These are phyloP conservation scores for Mortierella hygrophila DNA, from an alignment of 192 early-diverging fungal genomes.

Conservation along the genomic window DNA sequence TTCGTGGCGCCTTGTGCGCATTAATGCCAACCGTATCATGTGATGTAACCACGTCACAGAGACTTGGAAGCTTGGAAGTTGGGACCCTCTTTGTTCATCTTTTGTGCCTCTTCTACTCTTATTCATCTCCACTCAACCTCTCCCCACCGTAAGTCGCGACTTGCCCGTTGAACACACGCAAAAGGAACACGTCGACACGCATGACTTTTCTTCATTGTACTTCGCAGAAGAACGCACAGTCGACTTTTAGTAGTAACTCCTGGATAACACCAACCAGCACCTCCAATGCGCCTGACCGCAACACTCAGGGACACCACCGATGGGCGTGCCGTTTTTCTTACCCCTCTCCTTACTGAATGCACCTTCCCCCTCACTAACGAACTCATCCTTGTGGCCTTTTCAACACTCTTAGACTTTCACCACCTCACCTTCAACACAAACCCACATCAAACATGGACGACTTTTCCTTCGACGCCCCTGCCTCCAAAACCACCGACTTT, in stretches of 20 bases:
- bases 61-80: too few relatives aligned
- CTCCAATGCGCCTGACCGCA: background rate
- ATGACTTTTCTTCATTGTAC: background rate
- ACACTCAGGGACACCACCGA: background rate
- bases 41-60: background rate
- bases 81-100: too few relatives aligned
- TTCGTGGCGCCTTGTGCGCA: background rate
- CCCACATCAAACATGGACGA: slow-evolving; percentile 39
- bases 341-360: background rate
- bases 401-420: background rate
- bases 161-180: background rate
- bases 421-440: background rate
- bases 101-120: background rate
- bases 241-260: background rate
- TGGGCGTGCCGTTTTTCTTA: background rate
- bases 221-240: background rate
- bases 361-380: background rate
- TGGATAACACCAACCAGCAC: background rate
- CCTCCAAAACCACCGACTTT: slow-evolving; percentile 47
- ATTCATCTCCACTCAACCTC: slow-evolving; percentile 1
- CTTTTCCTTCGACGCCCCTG: slow-evolving; percentile 39
- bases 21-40: background rate
- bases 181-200: background rate
- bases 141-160: background rate
- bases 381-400: background rate